Evolutionary conservation across 306 rosid genomes (phyloP).

Genomic region (Casuarina equisetifolia): DNA sequence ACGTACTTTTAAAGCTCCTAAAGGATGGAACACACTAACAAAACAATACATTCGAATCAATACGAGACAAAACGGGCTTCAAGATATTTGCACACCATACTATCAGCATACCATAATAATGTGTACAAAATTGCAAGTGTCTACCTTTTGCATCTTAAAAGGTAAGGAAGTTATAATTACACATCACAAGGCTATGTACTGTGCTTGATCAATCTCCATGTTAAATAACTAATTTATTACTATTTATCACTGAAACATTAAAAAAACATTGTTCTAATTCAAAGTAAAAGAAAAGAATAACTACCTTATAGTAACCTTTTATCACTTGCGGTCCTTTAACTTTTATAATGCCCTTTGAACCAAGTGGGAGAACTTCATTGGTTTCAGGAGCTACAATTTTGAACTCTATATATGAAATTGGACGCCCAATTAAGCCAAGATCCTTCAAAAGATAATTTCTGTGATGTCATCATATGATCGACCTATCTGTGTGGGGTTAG

Average conservation of each 20-base stretch:
- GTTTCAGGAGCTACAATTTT: constrained; percentile 73
- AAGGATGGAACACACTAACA: neutral
- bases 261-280: neutral
- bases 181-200: neutral
- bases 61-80: neutral
- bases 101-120: neutral
- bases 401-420: constrained; percentile 71
- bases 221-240: neutral
- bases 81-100: neutral
- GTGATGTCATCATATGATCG: constrained; percentile 37
- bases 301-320: constrained; percentile 95
- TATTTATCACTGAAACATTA: neutral
- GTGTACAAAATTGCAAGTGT: neutral
- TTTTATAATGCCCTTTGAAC: constrained; percentile 77
- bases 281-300: constrained; percentile 11
- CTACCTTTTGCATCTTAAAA: neutral
- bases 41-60: neutral
- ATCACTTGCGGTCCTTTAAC: constrained; percentile 81
- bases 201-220: neutral
- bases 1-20: neutral
- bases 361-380: constrained; percentile 72
- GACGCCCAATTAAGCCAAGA: constrained; percentile 90
- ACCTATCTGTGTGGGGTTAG: constrained; percentile 24
- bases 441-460: constrained; percentile 65
- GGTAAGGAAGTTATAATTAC: neutral